These are phyloP conservation scores for Scutellaria minor DNA, from an alignment of 257 asterid species.

Conservation along the genomic window DNA sequence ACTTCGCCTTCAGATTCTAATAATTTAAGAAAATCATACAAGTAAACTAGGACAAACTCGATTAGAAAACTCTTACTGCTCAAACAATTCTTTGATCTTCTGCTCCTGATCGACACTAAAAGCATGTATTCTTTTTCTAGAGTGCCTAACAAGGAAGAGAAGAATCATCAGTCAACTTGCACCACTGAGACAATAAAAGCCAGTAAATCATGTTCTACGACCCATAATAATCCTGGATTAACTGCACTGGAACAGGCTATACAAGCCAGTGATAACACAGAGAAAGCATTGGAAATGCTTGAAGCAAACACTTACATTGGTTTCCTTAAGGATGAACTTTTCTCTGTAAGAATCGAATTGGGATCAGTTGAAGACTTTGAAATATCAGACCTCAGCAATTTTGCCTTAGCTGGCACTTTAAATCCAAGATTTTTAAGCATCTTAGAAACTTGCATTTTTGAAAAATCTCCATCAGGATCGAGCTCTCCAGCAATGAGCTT, in stretches of 20 bases:
- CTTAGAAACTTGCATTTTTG: slow-evolving; percentile 56
- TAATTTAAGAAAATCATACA: slow-evolving; percentile 20
- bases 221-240: slow-evolving; percentile 9
- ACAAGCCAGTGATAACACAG: background rate
- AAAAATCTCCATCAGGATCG: slow-evolving; percentile 57
- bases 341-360: slow-evolving; percentile 39
- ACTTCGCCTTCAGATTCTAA: slow-evolving; percentile 32
- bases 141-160: slow-evolving; percentile 56
- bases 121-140: slow-evolving; percentile 74
- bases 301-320: slow-evolving; percentile 61
- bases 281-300: slow-evolving; percentile 30
- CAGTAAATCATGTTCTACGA: background rate
- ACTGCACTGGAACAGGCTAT: slow-evolving; percentile 28
- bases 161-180: slow-evolving; percentile 20
- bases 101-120: slow-evolving; percentile 79
- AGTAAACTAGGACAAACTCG: slow-evolving; percentile 24
- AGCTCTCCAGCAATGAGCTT: slow-evolving; percentile 70
- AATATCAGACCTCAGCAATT: slow-evolving; percentile 41
- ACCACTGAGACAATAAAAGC: slow-evolving; percentile 12
- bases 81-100: slow-evolving; percentile 76
- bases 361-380: slow-evolving; percentile 38
- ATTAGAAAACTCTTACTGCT: slow-evolving; percentile 68
- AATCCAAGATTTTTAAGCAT: slow-evolving; percentile 61
- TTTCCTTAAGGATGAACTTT: slow-evolving; percentile 49
- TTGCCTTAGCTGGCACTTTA: slow-evolving; percentile 56